These are phyloP conservation scores for Gentiana straminea DNA, from an alignment of 257 asterid genomes.

Conservation along the genomic window DNA sequence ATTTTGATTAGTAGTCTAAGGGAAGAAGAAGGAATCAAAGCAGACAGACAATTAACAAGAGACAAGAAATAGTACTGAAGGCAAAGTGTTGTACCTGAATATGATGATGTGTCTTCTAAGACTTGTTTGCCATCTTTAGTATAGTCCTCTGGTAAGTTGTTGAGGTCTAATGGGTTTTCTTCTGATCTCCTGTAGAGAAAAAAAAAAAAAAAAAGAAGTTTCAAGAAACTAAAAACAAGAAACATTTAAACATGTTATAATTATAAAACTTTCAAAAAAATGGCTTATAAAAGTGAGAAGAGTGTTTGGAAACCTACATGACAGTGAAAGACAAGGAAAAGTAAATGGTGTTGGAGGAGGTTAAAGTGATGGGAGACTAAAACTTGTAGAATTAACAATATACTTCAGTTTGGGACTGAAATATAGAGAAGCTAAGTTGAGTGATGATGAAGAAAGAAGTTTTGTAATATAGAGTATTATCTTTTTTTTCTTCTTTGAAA, in stretches of 20 bases:
- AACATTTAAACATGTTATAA: background rate
- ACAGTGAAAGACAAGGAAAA: conserved; percentile 48
- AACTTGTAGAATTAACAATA: conserved; percentile 37
- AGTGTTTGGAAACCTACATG: conserved; percentile 54
- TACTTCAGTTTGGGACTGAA: conserved; percentile 65
- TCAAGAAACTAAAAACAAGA: conserved; percentile 2
- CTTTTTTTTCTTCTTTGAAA: no score
- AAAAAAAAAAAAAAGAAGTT: background rate
- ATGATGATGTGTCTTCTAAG: conserved; percentile 70
- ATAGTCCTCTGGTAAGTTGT: conserved; percentile 90
- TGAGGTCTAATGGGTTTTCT: conserved; percentile 80
- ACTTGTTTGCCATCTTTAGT: conserved; percentile 46
- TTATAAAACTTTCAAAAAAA: background rate
- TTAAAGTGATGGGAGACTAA: conserved; percentile 17
- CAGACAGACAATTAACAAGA: background rate
- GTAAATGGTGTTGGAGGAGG: conserved; percentile 7
- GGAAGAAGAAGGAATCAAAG: background rate
- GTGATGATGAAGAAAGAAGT: conserved; percentile 64
- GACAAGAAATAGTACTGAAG: conserved; percentile 10
- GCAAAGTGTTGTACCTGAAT: conserved; percentile 55
- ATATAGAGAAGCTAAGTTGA: conserved; percentile 29
- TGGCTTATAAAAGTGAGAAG: conserved; percentile 7
- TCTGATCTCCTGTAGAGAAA: conserved; percentile 62
- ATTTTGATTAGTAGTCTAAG: no score
- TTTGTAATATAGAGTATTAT: conserved; percentile 20